A percentile compares a stretch with the other conserved stretches of the same genome.
phyloP scores from a whole-genome alignment of 148 eudicot species.

The Heliosperma pusillum region DNA sequence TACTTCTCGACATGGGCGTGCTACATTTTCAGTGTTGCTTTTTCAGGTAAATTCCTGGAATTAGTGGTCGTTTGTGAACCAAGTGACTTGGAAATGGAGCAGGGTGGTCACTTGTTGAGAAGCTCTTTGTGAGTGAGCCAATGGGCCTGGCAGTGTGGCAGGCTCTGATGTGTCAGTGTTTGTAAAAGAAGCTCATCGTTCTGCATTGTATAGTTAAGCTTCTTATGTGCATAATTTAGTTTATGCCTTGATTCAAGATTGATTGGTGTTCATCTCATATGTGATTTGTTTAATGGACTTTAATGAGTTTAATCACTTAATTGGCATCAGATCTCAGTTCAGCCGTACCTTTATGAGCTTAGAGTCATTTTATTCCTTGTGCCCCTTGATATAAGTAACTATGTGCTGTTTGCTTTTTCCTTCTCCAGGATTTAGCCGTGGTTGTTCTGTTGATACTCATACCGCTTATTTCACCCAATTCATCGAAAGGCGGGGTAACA shows the following conservation, averaged over 20 bases:
- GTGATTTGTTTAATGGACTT: background rate
- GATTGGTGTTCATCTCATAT: conserved; percentile 11
- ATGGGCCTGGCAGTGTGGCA: background rate
- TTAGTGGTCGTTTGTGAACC: background rate
- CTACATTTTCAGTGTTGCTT: conserved; percentile 95
- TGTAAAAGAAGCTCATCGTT: conserved; percentile 1
- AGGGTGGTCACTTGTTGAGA: background rate
- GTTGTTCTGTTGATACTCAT: conserved; percentile 96
- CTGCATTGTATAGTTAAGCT: background rate
- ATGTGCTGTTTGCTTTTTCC: conserved; percentile 9
- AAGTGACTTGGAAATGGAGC: background rate
- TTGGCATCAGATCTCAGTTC: background rate
- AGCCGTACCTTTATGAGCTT: background rate
- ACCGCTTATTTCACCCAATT: conserved; percentile 95
- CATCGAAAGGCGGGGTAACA: conserved; percentile 99
- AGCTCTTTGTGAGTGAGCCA: conserved; percentile 9
- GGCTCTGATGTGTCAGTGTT: background rate
- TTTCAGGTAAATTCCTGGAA: conserved; percentile 62
- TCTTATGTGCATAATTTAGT: background rate
- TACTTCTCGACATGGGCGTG: conserved; percentile 98
- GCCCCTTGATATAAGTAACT: background rate
- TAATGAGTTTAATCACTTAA: background rate
- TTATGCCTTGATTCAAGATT: conserved; percentile 8
- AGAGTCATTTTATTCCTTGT: background rate
- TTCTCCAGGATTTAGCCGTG: conserved; percentile 91